These are phyloP conservation scores for Penicillium sp. DNA, from an alignment of 2,329 filamentous ascomycete species.

Conservation along the genomic window DNA sequence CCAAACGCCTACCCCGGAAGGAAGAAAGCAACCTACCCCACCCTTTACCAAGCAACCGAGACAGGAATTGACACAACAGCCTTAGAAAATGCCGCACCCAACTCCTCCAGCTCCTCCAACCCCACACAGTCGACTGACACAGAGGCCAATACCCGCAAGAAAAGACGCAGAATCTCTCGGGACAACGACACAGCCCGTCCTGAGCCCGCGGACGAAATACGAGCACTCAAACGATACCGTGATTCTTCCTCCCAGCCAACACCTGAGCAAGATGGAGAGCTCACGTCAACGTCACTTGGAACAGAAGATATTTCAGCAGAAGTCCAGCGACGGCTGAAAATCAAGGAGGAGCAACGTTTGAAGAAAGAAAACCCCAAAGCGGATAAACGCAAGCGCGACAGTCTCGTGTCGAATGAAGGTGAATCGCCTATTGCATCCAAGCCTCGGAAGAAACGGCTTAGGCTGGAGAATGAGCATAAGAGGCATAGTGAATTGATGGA, in stretches of 20 bases:
- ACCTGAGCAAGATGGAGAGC: constrained; percentile 27
- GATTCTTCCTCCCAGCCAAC: constrained; percentile 12
- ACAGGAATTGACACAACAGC: not conserved
- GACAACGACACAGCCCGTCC: not conserved
- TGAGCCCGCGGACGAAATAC: constrained; percentile 4
- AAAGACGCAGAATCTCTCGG: constrained; percentile 5
- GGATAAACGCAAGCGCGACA: constrained; percentile 45
- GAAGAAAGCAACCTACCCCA: not conserved
- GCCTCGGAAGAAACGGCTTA: constrained; percentile 27
- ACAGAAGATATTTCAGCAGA: constrained; percentile 49
- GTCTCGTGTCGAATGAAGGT: constrained; percentile 32
- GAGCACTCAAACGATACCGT: constrained; percentile 14
- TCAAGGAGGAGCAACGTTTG: constrained; percentile 43
- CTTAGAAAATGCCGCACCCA: constrained; percentile 1
- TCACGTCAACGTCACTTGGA: constrained; percentile 31
- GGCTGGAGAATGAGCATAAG: constrained; percentile 7
- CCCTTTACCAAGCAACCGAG: not conserved
- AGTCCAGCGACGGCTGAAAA: constrained; percentile 45
- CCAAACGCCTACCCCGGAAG: not conserved
- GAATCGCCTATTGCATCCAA: constrained; percentile 13
- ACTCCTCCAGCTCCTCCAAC: not conserved
- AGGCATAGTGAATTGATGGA: constrained; percentile 1
- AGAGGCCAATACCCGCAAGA: constrained; percentile 15
- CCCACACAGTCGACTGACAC: constrained; percentile 10
- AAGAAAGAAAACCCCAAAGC: constrained; percentile 30